Percentiles rank a stretch among this genome's conserved stretches.
Conservation (phyloP, 148 eudicot genomes). For the Salicornia ramosissima region DNA sequence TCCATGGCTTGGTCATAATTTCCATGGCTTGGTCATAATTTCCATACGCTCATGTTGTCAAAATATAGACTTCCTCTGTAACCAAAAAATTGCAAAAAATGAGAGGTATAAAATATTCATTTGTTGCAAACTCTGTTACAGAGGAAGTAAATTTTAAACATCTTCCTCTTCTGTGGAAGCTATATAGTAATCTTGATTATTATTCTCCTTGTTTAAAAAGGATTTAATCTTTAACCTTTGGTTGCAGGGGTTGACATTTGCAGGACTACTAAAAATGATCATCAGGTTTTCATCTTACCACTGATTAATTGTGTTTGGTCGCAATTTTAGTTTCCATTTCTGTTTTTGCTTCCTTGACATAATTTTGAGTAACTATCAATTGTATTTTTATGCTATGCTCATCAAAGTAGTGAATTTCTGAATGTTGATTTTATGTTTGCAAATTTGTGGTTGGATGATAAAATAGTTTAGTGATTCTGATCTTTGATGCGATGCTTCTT, state of each 20-base stretch:
- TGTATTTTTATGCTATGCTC: background rate
- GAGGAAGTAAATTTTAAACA: no score
- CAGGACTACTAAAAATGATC: constrained; percentile 34
- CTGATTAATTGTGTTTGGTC: background rate
- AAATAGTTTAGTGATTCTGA: background rate
- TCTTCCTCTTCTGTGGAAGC: no score
- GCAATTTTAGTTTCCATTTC: background rate
- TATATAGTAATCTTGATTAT: no score
- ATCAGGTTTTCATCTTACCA: constrained; percentile 45
- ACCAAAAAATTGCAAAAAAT: no score
- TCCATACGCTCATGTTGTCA: no score
- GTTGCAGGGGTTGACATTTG: constrained; percentile 56
- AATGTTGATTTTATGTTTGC: background rate
- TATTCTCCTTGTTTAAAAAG: no score
- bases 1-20: no score
- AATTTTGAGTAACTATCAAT: background rate
- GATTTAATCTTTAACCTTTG: constrained; percentile 3
- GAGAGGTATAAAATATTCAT: no score
- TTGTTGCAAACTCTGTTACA: no score
- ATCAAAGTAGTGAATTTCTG: background rate
- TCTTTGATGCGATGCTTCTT: constrained; percentile 7
- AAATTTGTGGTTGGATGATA: background rate
- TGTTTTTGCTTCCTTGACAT: background rate
- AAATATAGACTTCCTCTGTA: no score
- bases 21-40: no score